Percentiles rank a stretch among this genome's conserved stretches.
Conservation (phyloP, 176 grass and related monocot species). For the Carex littledalei region DNA sequence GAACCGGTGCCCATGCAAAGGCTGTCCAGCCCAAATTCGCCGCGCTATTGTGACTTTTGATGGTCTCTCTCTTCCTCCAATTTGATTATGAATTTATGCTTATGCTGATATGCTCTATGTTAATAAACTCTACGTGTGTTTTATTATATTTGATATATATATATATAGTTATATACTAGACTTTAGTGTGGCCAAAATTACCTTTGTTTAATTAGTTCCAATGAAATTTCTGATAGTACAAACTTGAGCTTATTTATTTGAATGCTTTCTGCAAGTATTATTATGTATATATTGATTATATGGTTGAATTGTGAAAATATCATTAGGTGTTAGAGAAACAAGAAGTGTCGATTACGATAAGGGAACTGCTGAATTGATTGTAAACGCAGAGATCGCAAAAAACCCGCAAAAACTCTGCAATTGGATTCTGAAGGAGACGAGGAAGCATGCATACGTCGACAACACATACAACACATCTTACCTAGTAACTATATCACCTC, state of each 20-base stretch:
- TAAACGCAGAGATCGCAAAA: neutral
- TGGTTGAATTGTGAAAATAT: neutral
- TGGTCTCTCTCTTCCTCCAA: neutral
- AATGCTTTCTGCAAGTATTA: neutral
- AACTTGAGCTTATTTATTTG: neutral
- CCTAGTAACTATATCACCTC: neutral
- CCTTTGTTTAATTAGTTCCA: too few relatives aligned
- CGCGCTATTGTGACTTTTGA: constrained; percentile 6
- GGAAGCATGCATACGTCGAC: constrained; percentile 11
- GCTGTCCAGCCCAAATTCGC: neutral
- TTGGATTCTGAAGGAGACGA: constrained; percentile 13
- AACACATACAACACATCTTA: neutral
- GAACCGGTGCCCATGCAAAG: constrained; percentile 16
- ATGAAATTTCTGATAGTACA: too few relatives aligned
- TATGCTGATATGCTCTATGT: neutral
- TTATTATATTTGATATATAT: neutral
- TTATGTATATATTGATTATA: neutral
- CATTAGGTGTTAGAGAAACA: constrained; percentile 19
- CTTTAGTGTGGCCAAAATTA: too few relatives aligned
- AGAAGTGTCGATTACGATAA: constrained; percentile 15
- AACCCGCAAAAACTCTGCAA: constrained; percentile 3
- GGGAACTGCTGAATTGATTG: constrained; percentile 17
- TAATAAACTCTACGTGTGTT: neutral
- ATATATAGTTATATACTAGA: neutral
- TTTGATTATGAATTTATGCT: neutral